phyloP scores from a whole-genome alignment of 2,329 filamentous ascomycete species.

The Arthroderma sp. region DNA sequence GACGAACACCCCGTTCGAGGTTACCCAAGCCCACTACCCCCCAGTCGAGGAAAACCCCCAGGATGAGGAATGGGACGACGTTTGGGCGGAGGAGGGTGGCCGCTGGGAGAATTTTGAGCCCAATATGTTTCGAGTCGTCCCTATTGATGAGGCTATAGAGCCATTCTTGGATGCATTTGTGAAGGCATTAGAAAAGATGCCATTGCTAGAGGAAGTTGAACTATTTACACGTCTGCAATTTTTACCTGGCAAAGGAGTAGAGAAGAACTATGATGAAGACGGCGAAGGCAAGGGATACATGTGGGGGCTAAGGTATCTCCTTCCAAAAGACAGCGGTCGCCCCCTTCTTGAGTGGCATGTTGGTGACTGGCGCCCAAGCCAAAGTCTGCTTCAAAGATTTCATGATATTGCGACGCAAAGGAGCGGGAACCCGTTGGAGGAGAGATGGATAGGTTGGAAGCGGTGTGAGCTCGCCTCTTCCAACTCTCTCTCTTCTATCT shows the following conservation, averaged over 20 bases:
- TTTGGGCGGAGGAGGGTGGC: neutral
- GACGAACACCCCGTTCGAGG: neutral
- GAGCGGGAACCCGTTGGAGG: neutral
- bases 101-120: neutral
- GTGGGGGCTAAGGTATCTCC: slow-evolving; percentile 8
- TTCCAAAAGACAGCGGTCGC: neutral
- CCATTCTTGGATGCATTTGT: slow-evolving; percentile 10
- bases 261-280: neutral
- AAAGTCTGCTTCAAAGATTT: slow-evolving; percentile 4
- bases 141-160: slow-evolving; percentile 8
- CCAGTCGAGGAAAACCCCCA: slow-evolving; percentile 4
- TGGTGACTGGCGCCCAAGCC: slow-evolving; percentile 8
- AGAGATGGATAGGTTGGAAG: neutral
- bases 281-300: neutral
- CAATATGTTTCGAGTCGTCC: slow-evolving; percentile 7
- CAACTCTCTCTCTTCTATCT: neutral
- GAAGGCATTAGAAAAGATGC: slow-evolving; percentile 10
- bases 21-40: slow-evolving; percentile 7
- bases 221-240: slow-evolving; percentile 4
- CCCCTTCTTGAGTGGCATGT: slow-evolving; percentile 10
- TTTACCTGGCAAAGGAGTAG: neutral
- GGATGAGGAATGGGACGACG: slow-evolving; percentile 5
- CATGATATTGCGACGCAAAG: neutral
- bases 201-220: neutral
- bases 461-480: slow-evolving; percentile 27